Conservation (phyloP, 2,329 filamentous ascomycete species). For the Aspergillus floridensis region DNA sequence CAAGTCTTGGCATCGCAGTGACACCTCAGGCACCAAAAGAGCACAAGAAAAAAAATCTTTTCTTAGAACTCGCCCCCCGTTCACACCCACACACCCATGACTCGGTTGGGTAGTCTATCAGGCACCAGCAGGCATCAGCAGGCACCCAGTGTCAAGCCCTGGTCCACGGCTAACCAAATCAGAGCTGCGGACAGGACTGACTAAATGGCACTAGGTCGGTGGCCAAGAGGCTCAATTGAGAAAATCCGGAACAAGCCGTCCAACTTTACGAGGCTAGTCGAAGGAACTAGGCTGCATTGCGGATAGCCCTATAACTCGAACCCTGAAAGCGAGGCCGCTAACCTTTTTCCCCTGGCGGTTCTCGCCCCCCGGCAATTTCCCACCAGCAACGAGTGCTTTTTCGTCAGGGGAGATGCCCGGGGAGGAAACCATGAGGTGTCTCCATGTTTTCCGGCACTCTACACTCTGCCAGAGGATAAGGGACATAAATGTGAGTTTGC, state of each 20-base stretch:
- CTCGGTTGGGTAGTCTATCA: neutral
- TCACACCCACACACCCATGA: too few relatives aligned
- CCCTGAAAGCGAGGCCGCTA: neutral
- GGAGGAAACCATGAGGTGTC: neutral
- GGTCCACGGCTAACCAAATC: neutral
- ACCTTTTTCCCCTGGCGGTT: neutral
- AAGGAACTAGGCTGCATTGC: neutral
- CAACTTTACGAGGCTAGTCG: neutral
- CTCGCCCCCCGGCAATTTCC: neutral
- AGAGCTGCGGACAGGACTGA: neutral
- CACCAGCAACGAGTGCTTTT: too few relatives aligned
- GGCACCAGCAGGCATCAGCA: neutral
- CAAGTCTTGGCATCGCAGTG: neutral
- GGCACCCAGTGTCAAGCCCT: neutral
- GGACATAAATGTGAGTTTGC: too few relatives aligned
- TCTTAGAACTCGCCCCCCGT: too few relatives aligned
- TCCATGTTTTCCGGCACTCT: neutral
- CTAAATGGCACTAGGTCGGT: neutral
- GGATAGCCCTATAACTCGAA: neutral
- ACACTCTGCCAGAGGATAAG: neutral
- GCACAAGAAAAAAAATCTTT: too few relatives aligned
- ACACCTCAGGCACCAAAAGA: neutral
- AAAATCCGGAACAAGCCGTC: constrained; percentile 1
- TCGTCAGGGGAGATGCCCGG: too few relatives aligned
- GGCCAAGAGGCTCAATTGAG: neutral